Conservation (phyloP, 805 yeast species). For the Sugiyamaella marilandica region DNA sequence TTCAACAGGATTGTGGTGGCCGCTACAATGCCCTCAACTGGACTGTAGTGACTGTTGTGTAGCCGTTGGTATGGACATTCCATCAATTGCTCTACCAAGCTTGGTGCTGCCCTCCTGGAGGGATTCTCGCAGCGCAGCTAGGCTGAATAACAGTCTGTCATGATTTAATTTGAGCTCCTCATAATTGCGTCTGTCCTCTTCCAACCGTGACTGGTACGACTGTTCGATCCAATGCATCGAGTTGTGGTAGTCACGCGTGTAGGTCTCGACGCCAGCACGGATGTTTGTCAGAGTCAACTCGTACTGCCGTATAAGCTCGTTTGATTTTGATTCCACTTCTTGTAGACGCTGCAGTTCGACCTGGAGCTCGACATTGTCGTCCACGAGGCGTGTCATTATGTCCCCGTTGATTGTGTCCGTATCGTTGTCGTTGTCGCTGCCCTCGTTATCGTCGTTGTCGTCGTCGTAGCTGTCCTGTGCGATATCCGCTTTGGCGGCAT, state of each 20-base stretch:
- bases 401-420: constrained; percentile 2
- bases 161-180: constrained; percentile 11
- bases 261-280: constrained; percentile 5
- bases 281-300: constrained; percentile 16
- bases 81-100: constrained; percentile 3
- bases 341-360: constrained; percentile 20
- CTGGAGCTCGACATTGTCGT: constrained; percentile 17
- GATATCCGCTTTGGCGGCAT: constrained; percentile 9
- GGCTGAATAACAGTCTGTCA: constrained; percentile 4
- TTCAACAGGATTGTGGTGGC: too few species aligned
- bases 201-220: constrained; percentile 17
- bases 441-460: constrained; percentile 12
- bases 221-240: constrained; percentile 7
- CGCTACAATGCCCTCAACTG: too few species aligned
- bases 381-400: not conserved
- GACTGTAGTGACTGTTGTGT: not conserved
- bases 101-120: constrained; percentile 3
- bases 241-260: constrained; percentile 9
- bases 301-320: constrained; percentile 14
- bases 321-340: constrained; percentile 15
- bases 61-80: not conserved
- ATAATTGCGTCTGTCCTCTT: constrained; percentile 16
- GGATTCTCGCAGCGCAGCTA: constrained; percentile 6
- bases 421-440: constrained; percentile 9
- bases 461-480: constrained; percentile 9